Conservation (phyloP, 129 eudicot genomes). For the Rutidosis leptorrhynchoides region DNA sequence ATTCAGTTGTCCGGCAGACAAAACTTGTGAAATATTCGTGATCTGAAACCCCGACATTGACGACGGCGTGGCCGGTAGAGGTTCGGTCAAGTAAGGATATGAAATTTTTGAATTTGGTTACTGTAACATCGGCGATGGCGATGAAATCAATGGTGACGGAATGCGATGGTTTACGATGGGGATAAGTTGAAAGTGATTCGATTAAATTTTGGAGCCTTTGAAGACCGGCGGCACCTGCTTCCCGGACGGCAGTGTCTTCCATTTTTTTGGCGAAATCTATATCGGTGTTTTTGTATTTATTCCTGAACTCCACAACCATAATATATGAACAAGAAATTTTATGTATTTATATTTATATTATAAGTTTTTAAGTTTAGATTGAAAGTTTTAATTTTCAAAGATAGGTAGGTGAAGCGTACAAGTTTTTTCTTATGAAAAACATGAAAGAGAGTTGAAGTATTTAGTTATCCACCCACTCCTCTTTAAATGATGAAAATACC, state of each 20-base stretch:
- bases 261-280: conserved; percentile 23
- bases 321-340: too few relatives aligned
- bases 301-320: conserved; percentile 76
- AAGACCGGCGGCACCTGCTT: conserved; percentile 82
- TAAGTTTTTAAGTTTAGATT: too few relatives aligned
- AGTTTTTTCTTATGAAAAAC: too few relatives aligned
- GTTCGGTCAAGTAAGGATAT: too few relatives aligned
- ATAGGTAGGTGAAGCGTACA: too few relatives aligned
- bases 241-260: conserved; percentile 73
- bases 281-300: conserved; percentile 31
- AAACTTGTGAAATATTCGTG: conserved; percentile 64
- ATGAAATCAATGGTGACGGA: conserved; percentile 41
- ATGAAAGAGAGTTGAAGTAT: too few relatives aligned
- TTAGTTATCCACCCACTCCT: too few relatives aligned
- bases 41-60: conserved; percentile 71
- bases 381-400: too few relatives aligned
- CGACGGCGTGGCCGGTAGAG: conserved; percentile 87
- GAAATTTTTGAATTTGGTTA: too few relatives aligned
- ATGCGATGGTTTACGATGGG: conserved; percentile 27
- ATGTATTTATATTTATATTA: too few relatives aligned
- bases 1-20: conserved; percentile 75
- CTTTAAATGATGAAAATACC: too few relatives aligned
- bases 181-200: conserved; percentile 54
- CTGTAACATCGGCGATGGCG: conserved; percentile 64
- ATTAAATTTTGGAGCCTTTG: conserved; percentile 78